These are phyloP conservation scores for Silene conica DNA, from an alignment of 148 eudicot genomes.

Conservation along the genomic window DNA sequence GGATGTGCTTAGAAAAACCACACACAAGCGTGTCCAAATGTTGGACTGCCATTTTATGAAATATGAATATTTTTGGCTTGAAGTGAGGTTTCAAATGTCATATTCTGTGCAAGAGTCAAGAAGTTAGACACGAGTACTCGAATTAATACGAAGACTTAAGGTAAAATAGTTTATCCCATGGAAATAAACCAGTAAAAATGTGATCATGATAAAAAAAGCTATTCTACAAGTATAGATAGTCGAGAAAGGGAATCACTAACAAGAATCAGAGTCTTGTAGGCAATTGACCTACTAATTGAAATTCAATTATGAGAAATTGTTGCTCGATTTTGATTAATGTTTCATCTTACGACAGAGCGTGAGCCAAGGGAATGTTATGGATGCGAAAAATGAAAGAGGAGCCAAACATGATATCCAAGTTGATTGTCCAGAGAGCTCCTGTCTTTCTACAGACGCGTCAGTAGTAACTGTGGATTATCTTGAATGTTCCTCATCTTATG, in stretches of 20 bases:
- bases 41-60: not conserved
- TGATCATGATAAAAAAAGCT: not conserved
- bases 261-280: not conserved
- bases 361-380: not conserved
- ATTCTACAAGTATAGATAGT: not conserved
- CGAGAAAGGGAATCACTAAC: not conserved
- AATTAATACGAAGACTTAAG: not conserved
- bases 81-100: not conserved
- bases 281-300: not conserved
- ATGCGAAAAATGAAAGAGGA: not conserved
- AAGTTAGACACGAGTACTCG: not conserved
- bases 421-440: constrained; percentile 7
- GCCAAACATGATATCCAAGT: constrained; percentile 4
- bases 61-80: not conserved
- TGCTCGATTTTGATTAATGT: not conserved
- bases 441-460: constrained; percentile 18
- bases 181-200: not conserved
- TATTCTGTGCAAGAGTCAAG: not conserved
- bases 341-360: constrained; percentile 6
- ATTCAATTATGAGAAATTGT: not conserved
- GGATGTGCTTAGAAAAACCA: not conserved
- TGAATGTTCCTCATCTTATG: constrained; percentile 25
- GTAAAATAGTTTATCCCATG: not conserved
- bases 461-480: constrained; percentile 23
- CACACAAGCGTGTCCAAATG: not conserved